These are phyloP conservation scores for Astraeus odoratus DNA, from an alignment of 768 basidiomycete species.

Conservation along the genomic window DNA sequence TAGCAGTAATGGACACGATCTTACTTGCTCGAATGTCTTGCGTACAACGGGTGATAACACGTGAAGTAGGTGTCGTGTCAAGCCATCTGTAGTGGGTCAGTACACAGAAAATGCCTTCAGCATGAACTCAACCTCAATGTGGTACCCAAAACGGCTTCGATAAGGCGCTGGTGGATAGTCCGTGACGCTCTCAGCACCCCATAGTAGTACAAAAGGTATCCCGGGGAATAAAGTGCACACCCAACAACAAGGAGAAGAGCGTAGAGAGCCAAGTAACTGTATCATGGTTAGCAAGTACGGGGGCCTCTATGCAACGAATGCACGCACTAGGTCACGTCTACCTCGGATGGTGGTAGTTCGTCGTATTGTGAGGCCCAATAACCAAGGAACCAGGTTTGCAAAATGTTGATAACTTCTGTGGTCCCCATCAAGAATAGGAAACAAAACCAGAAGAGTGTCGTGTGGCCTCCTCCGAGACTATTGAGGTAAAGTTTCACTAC, in stretches of 20 bases:
- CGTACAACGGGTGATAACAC: conserved; percentile 30
- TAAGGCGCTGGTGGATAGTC: conserved; percentile 43
- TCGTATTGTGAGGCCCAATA: conserved; percentile 40
- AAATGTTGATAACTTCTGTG: conserved; percentile 14
- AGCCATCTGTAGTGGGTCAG: conserved; percentile 37
- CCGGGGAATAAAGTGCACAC: conserved; percentile 27
- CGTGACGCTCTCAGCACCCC: conserved; percentile 49
- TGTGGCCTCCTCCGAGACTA: conserved; percentile 17
- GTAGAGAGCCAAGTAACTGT: conserved; percentile 46
- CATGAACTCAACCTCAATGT: conserved; percentile 52
- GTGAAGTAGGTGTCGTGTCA: conserved; percentile 44
- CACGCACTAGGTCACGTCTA: conserved; percentile 29
- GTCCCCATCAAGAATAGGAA: conserved; percentile 13
- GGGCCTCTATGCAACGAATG: neutral
- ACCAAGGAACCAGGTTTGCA: conserved; percentile 39
- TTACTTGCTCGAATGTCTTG: conserved; percentile 45
- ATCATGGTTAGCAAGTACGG: neutral
- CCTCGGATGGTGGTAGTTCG: conserved; percentile 23
- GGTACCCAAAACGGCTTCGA: conserved; percentile 49
- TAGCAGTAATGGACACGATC: conserved; percentile 2
- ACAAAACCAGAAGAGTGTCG: conserved; percentile 27
- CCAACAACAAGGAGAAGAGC: conserved; percentile 29
- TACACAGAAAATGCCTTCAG: conserved; percentile 16
- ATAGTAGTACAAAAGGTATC: conserved; percentile 35
- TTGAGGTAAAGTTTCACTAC: conserved; percentile 23